A percentile compares a stretch with the other conserved stretches of the same genome.
Conservation (phyloP, 768 basidiomycete genomes). For the Pisolithus orientalis region DNA sequence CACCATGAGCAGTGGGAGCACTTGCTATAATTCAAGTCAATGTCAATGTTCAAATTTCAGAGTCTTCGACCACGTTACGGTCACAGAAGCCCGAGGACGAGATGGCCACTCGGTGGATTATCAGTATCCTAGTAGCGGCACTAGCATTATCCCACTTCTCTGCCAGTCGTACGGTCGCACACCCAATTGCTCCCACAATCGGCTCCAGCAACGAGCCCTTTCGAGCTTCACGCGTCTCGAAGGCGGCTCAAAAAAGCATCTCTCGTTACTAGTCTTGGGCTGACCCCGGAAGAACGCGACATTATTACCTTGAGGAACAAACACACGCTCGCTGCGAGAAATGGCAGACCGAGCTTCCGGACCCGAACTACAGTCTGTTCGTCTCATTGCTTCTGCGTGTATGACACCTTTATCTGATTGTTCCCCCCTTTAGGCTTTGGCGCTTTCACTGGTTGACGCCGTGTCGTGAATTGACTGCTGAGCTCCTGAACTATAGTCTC, state of each 20-base stretch:
- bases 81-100: too few relatives aligned
- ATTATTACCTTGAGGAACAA: constrained; percentile 25
- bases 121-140: constrained; percentile 2
- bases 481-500: too few relatives aligned
- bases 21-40: constrained; percentile 43
- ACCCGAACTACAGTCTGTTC: constrained; percentile 61
- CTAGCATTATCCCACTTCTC: constrained; percentile 94
- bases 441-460: too few relatives aligned
- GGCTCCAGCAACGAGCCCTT: constrained; percentile 14
- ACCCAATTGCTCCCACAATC: too few relatives aligned
- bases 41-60: neutral
- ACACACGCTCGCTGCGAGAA: constrained; percentile 54
- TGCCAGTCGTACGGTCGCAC: too few relatives aligned
- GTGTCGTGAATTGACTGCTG: too few relatives aligned
- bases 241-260: constrained; percentile 47
- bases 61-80: too few relatives aligned
- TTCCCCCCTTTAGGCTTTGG: neutral
- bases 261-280: constrained; percentile 46
- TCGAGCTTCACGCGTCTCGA: constrained; percentile 32
- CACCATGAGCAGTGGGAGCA: constrained; percentile 70
- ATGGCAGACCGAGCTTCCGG: constrained; percentile 62
- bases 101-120: too few relatives aligned
- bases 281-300: constrained; percentile 38
- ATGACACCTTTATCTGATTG: constrained; percentile 3
- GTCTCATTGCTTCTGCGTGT: constrained; percentile 7